Percentiles rank a stretch among this genome's conserved stretches.
Conservation (phyloP, 306 rosid species). For the Pyrus pyrifolia region DNA sequence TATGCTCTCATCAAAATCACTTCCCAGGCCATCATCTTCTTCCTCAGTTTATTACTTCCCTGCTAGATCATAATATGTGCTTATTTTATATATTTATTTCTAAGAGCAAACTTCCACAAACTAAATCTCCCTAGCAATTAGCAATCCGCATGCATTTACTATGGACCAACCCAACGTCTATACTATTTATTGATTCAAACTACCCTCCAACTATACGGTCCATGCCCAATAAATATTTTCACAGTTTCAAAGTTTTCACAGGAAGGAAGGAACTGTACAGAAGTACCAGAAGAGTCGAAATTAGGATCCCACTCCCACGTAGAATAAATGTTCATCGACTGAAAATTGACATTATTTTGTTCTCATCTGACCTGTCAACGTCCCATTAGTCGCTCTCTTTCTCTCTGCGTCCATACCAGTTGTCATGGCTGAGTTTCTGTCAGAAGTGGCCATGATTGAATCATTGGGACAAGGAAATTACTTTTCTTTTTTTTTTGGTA, state of each 20-base stretch:
- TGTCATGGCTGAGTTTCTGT: conserved; percentile 34
- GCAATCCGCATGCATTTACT: conserved; percentile 32
- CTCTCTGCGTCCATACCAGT: conserved; percentile 27
- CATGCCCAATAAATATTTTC: conserved; percentile 32
- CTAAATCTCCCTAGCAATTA: neutral
- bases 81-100: neutral
- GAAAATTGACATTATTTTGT: neutral
- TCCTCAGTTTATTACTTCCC: neutral
- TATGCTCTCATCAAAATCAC: neutral
- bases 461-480: conserved; percentile 46
- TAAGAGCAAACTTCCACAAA: conserved; percentile 50
- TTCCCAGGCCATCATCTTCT: neutral
- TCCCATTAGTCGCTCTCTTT: neutral
- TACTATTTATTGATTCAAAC: conserved; percentile 44
- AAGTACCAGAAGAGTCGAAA: neutral
- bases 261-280: neutral
- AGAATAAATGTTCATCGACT: neutral
- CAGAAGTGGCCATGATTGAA: conserved; percentile 61
- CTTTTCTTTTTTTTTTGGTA: neutral
- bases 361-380: neutral
- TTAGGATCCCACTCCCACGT: neutral
- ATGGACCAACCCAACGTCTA: conserved; percentile 24
- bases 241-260: conserved; percentile 7
- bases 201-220: conserved; percentile 34
- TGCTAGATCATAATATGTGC: neutral